Base-by-base conservation (phyloP, 2,329 filamentous ascomycete species). In the Penicillium decumbens region DNA sequence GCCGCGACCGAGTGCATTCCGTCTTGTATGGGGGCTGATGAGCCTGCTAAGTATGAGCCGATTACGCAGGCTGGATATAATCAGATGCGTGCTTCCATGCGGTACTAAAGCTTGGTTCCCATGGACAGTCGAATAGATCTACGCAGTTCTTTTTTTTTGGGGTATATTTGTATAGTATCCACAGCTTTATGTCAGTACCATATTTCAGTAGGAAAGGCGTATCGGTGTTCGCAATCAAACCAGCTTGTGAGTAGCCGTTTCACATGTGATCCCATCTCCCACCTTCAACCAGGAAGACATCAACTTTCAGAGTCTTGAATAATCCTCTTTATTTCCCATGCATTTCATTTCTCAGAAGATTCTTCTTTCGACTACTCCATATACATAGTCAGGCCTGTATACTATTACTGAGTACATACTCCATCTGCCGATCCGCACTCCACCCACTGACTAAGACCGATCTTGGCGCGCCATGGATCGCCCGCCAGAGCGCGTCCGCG, bases 1-100 rank as follows among this genome's bases (percentile, higher is more conserved):
- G 67, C 72, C 3, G 63, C 77, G 7, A 77, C 83, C 44, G 76
- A 80, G 57, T 80, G 77, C 55, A 68, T 82, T 40, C 70, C 74
- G 1, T 72, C 72, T 4, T 79, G 76, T 53, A 68, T 66, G 20
- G 69, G 69, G 8, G 68, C 69, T 15, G 64, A 65, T 1, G 68
- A 73, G 69, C 75, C 33, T n/a, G n/a, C n/a, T n/a, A 79, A 76
- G 60, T 81, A 82, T 57, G 72, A 74, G 45, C 76, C 78, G 20
- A 78, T 73, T 39, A 73, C 70, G 3, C 65, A 69, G 49, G 59
- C 60, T 12, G 65, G 65, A 9, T 74, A 74, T 55, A 68, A 56
- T 37, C 29, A 47, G 35, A 58, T 58, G 55, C 47, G 57, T 27
- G 53, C 49, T 3, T 58, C 49, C 27, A 58, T 56, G 53, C 53